These are phyloP conservation scores for Nicotiana sylvestris DNA, from an alignment of 257 asterid species.

Conservation along the genomic window DNA sequence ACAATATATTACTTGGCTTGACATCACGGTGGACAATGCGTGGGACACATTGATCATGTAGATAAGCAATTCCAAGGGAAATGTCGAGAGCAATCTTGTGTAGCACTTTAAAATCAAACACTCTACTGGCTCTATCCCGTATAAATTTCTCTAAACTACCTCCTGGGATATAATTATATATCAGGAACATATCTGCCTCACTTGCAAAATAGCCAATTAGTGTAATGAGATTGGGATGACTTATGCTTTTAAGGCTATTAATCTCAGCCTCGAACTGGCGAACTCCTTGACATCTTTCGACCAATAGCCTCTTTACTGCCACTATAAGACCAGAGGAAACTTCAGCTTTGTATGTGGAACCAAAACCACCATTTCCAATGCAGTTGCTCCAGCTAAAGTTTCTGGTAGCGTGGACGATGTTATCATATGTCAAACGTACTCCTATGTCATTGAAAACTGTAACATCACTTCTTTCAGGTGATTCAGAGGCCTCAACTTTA, in stretches of 20 bases:
- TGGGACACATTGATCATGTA: constrained; percentile 82
- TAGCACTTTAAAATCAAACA: constrained; percentile 71
- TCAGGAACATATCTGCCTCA: constrained; percentile 75
- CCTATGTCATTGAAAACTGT: constrained; percentile 68
- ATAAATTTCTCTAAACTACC: constrained; percentile 81
- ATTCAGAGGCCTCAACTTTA: constrained; percentile 52
- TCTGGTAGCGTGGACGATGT: constrained; percentile 70
- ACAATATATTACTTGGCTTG: constrained; percentile 80
- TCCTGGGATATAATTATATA: constrained; percentile 69
- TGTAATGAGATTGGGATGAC: constrained; percentile 75
- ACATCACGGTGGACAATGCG: constrained; percentile 90
- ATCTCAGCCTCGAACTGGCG: constrained; percentile 82
- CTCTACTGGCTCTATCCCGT: constrained; percentile 60
- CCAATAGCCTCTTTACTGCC: constrained; percentile 71
- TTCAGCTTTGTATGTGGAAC: constrained; percentile 90
- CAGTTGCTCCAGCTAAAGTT: constrained; percentile 75
- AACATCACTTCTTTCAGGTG: constrained; percentile 54
- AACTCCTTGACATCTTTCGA: constrained; percentile 60
- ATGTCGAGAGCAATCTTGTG: constrained; percentile 86
- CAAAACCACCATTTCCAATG: constrained; percentile 91
- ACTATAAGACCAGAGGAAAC: constrained; percentile 70
- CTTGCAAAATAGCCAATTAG: constrained; percentile 80
- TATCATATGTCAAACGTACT: constrained; percentile 64
- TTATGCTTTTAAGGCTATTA: constrained; percentile 63
- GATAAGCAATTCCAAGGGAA: constrained; percentile 66